Percentiles rank a stretch among this genome's conserved stretches.
Conservation (phyloP, 73 alveolate species). For the Paramecium sexaurelia region DNA sequence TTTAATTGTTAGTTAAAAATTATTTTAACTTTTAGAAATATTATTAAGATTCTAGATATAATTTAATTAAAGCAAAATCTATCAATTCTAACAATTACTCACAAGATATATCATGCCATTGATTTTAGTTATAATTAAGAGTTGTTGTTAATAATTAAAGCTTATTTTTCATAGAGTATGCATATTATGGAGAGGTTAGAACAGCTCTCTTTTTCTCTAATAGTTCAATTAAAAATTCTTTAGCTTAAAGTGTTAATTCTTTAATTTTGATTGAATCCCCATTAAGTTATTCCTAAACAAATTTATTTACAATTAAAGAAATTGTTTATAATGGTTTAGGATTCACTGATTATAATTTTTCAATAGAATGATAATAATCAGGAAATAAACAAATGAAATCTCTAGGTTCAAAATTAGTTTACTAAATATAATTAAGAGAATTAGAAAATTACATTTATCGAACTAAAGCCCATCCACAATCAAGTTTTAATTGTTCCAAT, state of each 20-base stretch:
- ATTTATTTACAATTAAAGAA: background rate
- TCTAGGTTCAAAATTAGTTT: constrained; percentile 36
- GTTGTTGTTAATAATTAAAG: background rate
- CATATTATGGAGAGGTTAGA: constrained; percentile 42
- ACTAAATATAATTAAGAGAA: background rate
- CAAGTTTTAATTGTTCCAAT: constrained; percentile 45
- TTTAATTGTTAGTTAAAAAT: background rate
- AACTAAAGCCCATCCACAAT: constrained; percentile 56
- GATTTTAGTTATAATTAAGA: background rate
- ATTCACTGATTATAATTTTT: constrained; percentile 8
- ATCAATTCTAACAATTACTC: constrained; percentile 40
- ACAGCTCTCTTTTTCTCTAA: constrained; percentile 37
- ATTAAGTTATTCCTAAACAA: background rate
- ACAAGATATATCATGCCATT: constrained; percentile 43
- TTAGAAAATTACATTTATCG: constrained; percentile 27
- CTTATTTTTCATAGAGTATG: constrained; percentile 35
- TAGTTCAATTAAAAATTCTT: constrained; percentile 19
- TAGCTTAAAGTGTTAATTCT: background rate
- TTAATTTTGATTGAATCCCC: background rate
- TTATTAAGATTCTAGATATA: background rate
- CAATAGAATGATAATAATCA: constrained; percentile 10
- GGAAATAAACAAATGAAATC: constrained; percentile 54
- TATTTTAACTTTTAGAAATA: background rate
- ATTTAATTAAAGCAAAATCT: constrained; percentile 50
- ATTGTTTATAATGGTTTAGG: constrained; percentile 7